phyloP scores from a whole-genome alignment of 2,329 filamentous ascomycete species.

The Malbranchea cinnamomea region DNA sequence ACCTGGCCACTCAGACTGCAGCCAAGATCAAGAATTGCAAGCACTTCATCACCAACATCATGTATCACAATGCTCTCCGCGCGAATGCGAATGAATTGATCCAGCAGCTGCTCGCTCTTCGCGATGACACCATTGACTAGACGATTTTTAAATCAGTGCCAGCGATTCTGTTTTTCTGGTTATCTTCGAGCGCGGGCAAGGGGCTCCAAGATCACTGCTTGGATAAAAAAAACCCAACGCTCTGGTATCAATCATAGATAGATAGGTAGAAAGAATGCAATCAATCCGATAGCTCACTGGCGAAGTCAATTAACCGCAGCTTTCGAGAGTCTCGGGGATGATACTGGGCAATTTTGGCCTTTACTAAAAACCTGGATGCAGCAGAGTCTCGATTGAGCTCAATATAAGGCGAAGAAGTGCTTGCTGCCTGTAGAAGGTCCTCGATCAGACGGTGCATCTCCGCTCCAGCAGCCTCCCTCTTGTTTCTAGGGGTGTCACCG shows the following conservation, averaged over 20 bases:
- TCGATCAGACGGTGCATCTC: conserved; percentile 35
- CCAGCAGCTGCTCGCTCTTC: conserved; percentile 57
- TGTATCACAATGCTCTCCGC: conserved; percentile 76
- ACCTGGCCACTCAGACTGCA: conserved; percentile 59
- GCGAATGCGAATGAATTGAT: conserved; percentile 62
- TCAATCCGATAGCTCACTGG: conserved; percentile 9
- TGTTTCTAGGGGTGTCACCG: conserved; percentile 20
- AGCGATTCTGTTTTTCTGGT: background rate
- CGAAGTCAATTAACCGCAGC: conserved; percentile 40
- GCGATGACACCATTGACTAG: conserved; percentile 52
- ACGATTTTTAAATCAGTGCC: background rate
- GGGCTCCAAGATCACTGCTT: no score
- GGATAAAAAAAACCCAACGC: no score
- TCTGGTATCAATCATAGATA: no score
- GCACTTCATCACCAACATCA: conserved; percentile 68
- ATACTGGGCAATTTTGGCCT: conserved; percentile 41
- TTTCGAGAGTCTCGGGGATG: conserved; percentile 39
- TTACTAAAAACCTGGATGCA: conserved; percentile 37
- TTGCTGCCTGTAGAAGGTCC: conserved; percentile 30
- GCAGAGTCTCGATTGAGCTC: conserved; percentile 36
- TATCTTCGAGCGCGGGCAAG: background rate
- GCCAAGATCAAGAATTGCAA: conserved; percentile 59
- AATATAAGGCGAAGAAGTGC: conserved; percentile 30
- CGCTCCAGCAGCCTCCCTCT: conserved; percentile 33
- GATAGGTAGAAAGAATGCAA: no score